Percentiles rank a stretch among this genome's conserved stretches.
Evolutionary conservation across 1,284 basidiomycete species (phyloP).

Genomic region (Sanghuangporus baumii): DNA sequence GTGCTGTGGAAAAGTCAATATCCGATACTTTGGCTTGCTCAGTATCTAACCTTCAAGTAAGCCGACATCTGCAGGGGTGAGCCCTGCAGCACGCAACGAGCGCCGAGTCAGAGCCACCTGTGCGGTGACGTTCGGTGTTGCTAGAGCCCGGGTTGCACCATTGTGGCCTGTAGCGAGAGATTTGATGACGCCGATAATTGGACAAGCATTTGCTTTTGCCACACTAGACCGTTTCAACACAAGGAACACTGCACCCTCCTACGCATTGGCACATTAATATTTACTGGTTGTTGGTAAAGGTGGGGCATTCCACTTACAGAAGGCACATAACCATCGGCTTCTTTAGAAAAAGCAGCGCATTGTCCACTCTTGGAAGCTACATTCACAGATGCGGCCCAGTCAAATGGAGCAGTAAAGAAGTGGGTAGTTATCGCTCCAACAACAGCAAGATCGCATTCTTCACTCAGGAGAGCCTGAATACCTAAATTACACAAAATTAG

Average conservation of each 20-base stretch:
- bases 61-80: not conserved
- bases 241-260: slow-evolving; percentile 15
- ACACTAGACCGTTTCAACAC: slow-evolving; percentile 1
- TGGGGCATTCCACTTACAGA: slow-evolving; percentile 12
- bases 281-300: not conserved
- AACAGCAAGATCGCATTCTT: slow-evolving; percentile 17
- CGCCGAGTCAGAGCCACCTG: not conserved
- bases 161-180: slow-evolving; percentile 14
- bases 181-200: slow-evolving; percentile 12
- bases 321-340: slow-evolving; percentile 20
- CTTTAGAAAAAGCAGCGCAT: slow-evolving; percentile 18
- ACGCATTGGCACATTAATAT: not conserved
- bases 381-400: slow-evolving; percentile 16
- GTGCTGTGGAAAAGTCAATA: slow-evolving; percentile 2
- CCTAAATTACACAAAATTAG: not conserved
- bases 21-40: not conserved
- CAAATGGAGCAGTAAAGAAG: slow-evolving; percentile 18
- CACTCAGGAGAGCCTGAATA: slow-evolving; percentile 7
- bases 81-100: not conserved
- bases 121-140: slow-evolving; percentile 13
- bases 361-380: slow-evolving; percentile 15
- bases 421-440: slow-evolving; percentile 20
- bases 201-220: slow-evolving; percentile 2
- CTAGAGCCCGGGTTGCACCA: slow-evolving; percentile 15
- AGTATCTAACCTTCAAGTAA: slow-evolving; percentile 10